phyloP scores from a whole-genome alignment of 345 rosid genomes.

The Salix exigua region DNA sequence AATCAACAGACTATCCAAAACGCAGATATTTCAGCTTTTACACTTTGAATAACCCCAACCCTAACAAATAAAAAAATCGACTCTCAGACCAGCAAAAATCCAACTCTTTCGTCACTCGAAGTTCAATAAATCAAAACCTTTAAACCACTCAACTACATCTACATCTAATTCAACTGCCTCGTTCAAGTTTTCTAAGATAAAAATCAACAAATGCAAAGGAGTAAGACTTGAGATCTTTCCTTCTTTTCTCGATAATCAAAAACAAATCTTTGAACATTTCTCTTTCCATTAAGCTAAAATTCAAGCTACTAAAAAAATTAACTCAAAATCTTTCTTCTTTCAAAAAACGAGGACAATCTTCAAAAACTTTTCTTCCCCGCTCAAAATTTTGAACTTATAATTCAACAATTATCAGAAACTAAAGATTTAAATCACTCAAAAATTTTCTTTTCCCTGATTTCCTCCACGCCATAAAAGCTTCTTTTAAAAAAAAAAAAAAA shows the following conservation, averaged over 20 bases:
- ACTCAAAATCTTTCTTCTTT: neutral
- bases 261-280: neutral
- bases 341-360: neutral
- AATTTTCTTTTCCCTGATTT: neutral
- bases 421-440: neutral
- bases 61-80: neutral
- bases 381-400: neutral
- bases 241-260: neutral
- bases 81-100: neutral
- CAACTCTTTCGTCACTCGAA: neutral
- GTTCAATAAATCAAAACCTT: slow-evolving; percentile 3
- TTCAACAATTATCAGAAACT: neutral
- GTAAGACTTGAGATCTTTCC: too few relatives aligned
- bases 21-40: neutral
- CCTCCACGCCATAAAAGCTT: neutral
- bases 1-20: neutral
- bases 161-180: neutral
- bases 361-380: neutral
- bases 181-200: neutral
- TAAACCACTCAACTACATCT: neutral
- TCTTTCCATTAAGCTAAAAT: neutral
- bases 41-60: neutral
- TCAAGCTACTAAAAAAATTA: neutral
- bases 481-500: neutral
- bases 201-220: neutral